Evolutionary conservation across 1,284 basidiomycete species (phyloP).

Genomic region (Ustilago bromivora): DNA sequence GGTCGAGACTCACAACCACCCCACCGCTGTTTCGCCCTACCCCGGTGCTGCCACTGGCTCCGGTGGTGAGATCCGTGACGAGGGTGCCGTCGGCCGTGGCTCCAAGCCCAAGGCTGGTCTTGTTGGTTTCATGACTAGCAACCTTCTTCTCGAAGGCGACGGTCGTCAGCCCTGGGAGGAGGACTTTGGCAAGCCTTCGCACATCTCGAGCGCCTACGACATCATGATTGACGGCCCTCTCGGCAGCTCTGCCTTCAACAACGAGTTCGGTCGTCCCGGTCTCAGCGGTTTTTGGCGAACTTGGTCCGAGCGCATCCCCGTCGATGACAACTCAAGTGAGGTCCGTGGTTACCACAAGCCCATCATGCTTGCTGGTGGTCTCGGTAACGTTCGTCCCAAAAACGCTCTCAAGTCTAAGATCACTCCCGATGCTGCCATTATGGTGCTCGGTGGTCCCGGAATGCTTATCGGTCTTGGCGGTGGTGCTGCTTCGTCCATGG

Average conservation of each 20-base stretch:
- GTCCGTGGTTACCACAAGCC: conserved; percentile 98
- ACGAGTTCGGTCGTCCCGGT: conserved; percentile 94
- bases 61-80: conserved; percentile 97
- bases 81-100: conserved; percentile 93
- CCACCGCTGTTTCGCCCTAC: conserved; percentile 97
- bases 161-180: conserved; percentile 65
- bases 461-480: conserved; percentile 97
- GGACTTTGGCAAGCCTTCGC: conserved; percentile 81
- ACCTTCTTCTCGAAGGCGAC: conserved; percentile 73
- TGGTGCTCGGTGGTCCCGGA: conserved; percentile 96
- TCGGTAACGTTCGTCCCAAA: conserved; percentile 81
- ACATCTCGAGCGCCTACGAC: conserved; percentile 92
- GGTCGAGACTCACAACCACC: conserved; percentile 99
- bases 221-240: conserved; percentile 98
- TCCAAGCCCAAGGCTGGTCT: conserved; percentile 97
- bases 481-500: conserved; percentile 91
- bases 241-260: conserved; percentile 95
- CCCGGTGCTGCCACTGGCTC: conserved; percentile 97
- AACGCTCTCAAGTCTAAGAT: conserved; percentile 66
- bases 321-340: conserved; percentile 71
- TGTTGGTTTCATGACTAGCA: conserved; percentile 93
- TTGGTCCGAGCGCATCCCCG: conserved; percentile 63
- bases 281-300: conserved; percentile 73
- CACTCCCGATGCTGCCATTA: conserved; percentile 72
- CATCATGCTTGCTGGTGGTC: conserved; percentile 98